Evolutionary conservation across 805 yeast species (phyloP).

Genomic region (Schwanniomyces sp.): DNA sequence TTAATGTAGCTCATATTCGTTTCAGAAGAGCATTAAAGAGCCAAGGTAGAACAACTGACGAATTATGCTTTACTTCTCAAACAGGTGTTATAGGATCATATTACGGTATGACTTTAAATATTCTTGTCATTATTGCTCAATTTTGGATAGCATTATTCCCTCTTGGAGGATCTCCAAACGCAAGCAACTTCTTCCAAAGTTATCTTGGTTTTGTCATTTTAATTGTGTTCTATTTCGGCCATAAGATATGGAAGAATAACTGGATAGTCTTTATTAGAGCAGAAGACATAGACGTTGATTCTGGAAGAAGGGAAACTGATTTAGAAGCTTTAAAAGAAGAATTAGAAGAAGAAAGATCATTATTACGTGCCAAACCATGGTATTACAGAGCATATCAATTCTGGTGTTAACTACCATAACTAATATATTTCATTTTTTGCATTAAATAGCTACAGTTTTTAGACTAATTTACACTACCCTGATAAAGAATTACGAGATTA

Average conservation of each 20-base stretch:
- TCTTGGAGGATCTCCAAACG: constrained; percentile 34
- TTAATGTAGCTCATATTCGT: constrained; percentile 38
- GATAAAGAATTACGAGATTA: neutral
- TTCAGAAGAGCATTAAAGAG: constrained; percentile 37
- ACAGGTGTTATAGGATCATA: constrained; percentile 38
- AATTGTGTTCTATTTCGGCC: constrained; percentile 36
- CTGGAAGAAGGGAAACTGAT: constrained; percentile 44
- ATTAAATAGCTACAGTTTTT: neutral
- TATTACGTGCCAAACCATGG: constrained; percentile 32
- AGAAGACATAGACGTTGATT: constrained; percentile 37
- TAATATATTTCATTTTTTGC: neutral
- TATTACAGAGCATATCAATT: constrained; percentile 31
- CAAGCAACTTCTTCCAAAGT: constrained; percentile 32
- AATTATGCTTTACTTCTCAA: constrained; percentile 35
- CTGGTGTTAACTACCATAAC: constrained; percentile 27
- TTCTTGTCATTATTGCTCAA: constrained; percentile 40
- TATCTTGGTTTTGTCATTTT: constrained; percentile 40
- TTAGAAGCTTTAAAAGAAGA: constrained; percentile 38
- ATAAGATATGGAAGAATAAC: constrained; percentile 39
- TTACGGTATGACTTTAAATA: constrained; percentile 29
- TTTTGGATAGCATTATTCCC: constrained; percentile 46
- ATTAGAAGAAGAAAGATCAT: constrained; percentile 29
- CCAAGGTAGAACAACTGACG: constrained; percentile 36
- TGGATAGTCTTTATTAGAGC: constrained; percentile 38
- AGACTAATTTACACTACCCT: neutral